phyloP scores from a whole-genome alignment of 108 stramenopile genomes.

The Skeletonema costatum region DNA sequence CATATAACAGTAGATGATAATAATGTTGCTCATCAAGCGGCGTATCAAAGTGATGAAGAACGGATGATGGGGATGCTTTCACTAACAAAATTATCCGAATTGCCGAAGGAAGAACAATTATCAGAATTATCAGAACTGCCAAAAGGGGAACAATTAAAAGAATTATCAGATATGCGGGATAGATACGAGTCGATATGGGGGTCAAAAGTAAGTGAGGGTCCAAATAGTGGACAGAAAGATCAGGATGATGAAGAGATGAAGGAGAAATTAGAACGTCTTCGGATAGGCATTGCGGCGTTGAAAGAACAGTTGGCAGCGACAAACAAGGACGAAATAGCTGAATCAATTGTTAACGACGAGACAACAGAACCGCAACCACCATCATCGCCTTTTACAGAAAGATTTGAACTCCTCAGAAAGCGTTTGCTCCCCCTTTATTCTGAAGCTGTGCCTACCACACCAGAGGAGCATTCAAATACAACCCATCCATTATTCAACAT shows the following conservation, averaged over 20 bases:
- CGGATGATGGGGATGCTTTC: neutral
- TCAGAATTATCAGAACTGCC: neutral
- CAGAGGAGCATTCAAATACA: neutral
- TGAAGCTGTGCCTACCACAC: neutral
- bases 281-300: neutral
- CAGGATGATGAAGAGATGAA: neutral
- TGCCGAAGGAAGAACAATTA: neutral
- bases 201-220: too few species aligned
- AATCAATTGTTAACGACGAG: neutral
- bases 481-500: conserved; percentile 34
- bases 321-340: neutral
- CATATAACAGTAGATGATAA: neutral
- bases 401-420: neutral
- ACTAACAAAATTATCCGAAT: neutral
- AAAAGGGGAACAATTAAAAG: neutral
- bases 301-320: neutral
- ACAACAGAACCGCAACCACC: neutral
- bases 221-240: neutral
- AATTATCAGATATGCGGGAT: too few species aligned
- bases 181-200: neutral
- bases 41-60: neutral
- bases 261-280: neutral
- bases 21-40: neutral
- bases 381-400: neutral
- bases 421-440: neutral